Evolutionary conservation across 176 grass and related monocot genomes (phyloP).

Genomic region (Pontederia crassipes): DNA sequence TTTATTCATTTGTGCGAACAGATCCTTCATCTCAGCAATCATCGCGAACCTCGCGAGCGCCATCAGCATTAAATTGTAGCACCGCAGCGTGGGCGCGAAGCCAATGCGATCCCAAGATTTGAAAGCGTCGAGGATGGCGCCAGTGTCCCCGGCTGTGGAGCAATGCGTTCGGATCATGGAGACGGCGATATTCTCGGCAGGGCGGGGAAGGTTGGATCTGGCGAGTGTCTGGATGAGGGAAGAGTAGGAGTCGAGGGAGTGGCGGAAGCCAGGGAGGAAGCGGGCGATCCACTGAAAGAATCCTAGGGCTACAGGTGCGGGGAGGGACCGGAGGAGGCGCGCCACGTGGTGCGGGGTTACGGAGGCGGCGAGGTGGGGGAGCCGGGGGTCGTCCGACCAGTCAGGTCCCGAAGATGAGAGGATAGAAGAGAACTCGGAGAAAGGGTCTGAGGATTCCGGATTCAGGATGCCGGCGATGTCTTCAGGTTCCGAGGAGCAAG

Average conservation of each 20-base stretch:
- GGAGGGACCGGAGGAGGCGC: constrained; percentile 27
- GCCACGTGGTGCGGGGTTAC: constrained; percentile 49
- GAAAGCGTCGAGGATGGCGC: constrained; percentile 30
- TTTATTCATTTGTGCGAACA: constrained; percentile 42
- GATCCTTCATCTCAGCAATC: constrained; percentile 59
- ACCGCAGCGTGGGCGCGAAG: constrained; percentile 36
- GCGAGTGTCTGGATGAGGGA: constrained; percentile 53
- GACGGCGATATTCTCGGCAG: constrained; percentile 45
- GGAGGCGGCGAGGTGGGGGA: constrained; percentile 37
- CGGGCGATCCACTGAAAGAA: constrained; percentile 68
- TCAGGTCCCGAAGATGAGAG: constrained; percentile 29
- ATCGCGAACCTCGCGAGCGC: constrained; percentile 49
- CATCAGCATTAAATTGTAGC: constrained; percentile 61
- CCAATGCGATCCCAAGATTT: constrained; percentile 48
- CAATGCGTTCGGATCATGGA: constrained; percentile 57
- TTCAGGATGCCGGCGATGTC: background rate
- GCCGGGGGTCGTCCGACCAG: constrained; percentile 40
- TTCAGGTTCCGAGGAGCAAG: constrained; percentile 1
- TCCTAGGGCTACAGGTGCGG: constrained; percentile 37
- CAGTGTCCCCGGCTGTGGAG: constrained; percentile 27
- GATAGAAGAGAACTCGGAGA: constrained; percentile 36
- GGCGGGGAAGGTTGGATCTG: constrained; percentile 18
- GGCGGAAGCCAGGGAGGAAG: constrained; percentile 37
- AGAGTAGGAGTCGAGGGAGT: constrained; percentile 51
- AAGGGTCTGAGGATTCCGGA: constrained; percentile 18